A percentile compares a stretch with the other conserved stretches of the same genome.
These are phyloP conservation scores for Eutrema salsugineum DNA, from an alignment of 441 rosid genomes.

Conservation along the genomic window DNA sequence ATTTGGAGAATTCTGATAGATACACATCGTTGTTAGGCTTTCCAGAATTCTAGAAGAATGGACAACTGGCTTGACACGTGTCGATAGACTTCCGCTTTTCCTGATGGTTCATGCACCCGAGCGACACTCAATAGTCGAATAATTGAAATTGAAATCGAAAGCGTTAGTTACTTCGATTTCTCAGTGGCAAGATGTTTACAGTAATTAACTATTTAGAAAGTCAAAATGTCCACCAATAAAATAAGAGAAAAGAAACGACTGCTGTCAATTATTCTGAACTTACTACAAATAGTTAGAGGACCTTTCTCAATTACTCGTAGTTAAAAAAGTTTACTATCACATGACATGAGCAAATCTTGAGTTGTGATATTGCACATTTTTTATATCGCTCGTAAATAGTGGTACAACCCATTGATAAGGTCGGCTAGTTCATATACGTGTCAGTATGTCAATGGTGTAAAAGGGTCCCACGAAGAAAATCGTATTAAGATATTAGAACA, in stretches of 20 bases:
- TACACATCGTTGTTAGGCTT: slow-evolving; percentile 22
- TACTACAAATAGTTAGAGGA: neutral
- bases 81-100: neutral
- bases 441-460: slow-evolving; percentile 7
- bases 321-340: neutral
- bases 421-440: slow-evolving; percentile 23
- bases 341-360: neutral
- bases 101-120: slow-evolving; percentile 17
- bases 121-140: neutral
- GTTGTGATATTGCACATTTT: neutral
- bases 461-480: slow-evolving; percentile 26
- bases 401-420: slow-evolving; percentile 25
- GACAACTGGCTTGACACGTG: slow-evolving; percentile 29
- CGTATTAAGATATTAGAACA: slow-evolving; percentile 14
- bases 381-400: neutral
- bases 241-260: neutral
- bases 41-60: slow-evolving; percentile 27
- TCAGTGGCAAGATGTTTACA: neutral
- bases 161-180: neutral
- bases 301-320: neutral
- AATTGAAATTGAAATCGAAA: neutral
- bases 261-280: too few relatives aligned
- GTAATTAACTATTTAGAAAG: neutral
- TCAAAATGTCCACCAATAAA: neutral
- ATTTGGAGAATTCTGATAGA: slow-evolving; percentile 12